Evolutionary conservation across 2,329 filamentous ascomycete genomes (phyloP).

Genomic region (Alternaria alternata): DNA sequence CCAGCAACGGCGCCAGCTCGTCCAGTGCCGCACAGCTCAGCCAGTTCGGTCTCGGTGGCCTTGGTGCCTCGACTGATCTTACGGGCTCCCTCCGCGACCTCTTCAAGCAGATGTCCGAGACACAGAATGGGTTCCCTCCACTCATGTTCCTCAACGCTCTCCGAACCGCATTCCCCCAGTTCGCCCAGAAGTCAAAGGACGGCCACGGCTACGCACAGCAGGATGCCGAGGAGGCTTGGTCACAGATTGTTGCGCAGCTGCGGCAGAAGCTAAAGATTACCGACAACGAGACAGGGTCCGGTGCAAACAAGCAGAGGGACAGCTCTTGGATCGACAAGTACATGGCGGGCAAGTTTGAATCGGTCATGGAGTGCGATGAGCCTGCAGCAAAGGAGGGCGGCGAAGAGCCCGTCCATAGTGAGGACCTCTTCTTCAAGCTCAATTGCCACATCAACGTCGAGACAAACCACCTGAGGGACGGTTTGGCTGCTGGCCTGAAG

Average conservation of each 20-base stretch:
- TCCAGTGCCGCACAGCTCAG: constrained; percentile 47
- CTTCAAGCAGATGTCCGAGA: constrained; percentile 89
- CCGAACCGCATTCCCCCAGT: constrained; percentile 84
- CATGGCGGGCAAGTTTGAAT: constrained; percentile 82
- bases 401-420: constrained; percentile 72
- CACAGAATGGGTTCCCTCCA: constrained; percentile 85
- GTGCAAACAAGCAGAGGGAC: constrained; percentile 50
- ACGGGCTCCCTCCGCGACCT: constrained; percentile 80
- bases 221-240: constrained; percentile 98
- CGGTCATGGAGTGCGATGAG: constrained; percentile 84
- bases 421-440: constrained; percentile 86
- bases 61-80: constrained; percentile 72
- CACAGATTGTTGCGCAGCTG: constrained; percentile 87
- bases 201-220: constrained; percentile 93
- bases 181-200: constrained; percentile 85
- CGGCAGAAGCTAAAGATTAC: constrained; percentile 77
- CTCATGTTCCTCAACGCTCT: constrained; percentile 83
- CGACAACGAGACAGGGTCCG: constrained; percentile 53
- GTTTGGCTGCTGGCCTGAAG: constrained; percentile 79
- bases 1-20: constrained; percentile 39
- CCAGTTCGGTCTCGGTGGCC: constrained; percentile 65
- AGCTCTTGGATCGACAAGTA: constrained; percentile 88
- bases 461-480: constrained; percentile 91
- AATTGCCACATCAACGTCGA: constrained; percentile 92
- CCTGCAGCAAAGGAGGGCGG: constrained; percentile 75